Base-by-base conservation (phyloP, 805 yeast genomes). In the Kluyveromyces siamensis region DNA sequence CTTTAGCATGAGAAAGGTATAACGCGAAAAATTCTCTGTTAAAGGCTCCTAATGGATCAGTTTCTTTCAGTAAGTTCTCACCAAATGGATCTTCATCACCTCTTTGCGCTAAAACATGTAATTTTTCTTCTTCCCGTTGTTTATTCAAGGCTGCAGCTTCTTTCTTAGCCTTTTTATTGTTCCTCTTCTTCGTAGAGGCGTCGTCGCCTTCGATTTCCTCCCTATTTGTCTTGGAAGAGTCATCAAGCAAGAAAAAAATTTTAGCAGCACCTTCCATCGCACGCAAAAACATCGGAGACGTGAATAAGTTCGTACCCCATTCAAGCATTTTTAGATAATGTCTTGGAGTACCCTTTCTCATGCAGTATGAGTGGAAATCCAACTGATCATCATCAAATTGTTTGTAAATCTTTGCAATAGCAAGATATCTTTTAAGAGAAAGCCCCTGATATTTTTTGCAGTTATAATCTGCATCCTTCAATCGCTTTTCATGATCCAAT, bases 341-440 rank as follows among this genome's bases (percentile, higher is more conserved):
- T 54, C 95, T 77, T 25, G 91, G 83, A 7, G 97, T 87, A 19
- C 97, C 98, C 57, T 84, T 81, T 67, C 96, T 79, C 74, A 87
- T 79, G 62, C 95, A 85, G 65, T 87, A 93, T 42, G 86, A 83
- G 64, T 93, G 98, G 82, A 91, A 93, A 65, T 93, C 99, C 54
- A 84, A 75, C 70, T 93, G 97, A 62, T 93, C 99, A 52, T 78
- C 79, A 60, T 73, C 77, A 67, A 81, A 89, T 47, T 80, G 84
- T 41, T 79, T 74, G 66, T 81, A 89, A 30, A 85, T 77, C 51
- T 80, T 79, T 45, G 80, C 70, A 42, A 89, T 74, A 2, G 87
- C 81, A 40, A 70, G 65, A 62, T 76, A 87, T 58, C 98, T 77
- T 67, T 93, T 93, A 53, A 89, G 69, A 0, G 97, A 80, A 55